These are phyloP conservation scores for Naganishia liquefaciens DNA, from an alignment of 1,284 basidiomycete species.

Conservation along the genomic window DNA sequence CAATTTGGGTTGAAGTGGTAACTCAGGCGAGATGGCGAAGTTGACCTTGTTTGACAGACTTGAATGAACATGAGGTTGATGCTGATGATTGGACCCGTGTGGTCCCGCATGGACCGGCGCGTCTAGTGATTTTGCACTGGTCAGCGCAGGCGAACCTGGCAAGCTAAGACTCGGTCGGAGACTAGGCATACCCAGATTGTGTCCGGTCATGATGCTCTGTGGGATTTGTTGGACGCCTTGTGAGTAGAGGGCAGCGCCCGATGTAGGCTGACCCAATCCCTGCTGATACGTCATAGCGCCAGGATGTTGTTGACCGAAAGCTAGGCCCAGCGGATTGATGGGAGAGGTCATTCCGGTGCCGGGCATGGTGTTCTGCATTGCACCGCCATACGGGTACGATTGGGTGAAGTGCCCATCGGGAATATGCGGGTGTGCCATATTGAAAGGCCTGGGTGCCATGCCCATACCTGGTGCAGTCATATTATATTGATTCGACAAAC, in stretches of 20 bases:
- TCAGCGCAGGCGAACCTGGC: conserved; percentile 21
- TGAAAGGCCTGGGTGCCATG: conserved; percentile 24
- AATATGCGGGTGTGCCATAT: conserved; percentile 4
- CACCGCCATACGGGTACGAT: not conserved
- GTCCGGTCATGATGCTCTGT: conserved; percentile 14
- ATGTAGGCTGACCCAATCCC: not conserved
- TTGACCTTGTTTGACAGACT: conserved; percentile 22
- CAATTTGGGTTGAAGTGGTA: conserved; percentile 14
- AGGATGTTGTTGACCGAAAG: conserved; percentile 18
- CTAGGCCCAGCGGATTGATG: conserved; percentile 11
- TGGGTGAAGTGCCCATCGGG: conserved; percentile 14
- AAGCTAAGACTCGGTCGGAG: conserved; percentile 23
- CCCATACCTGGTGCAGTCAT: conserved; percentile 22
- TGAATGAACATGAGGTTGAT: conserved; percentile 21
- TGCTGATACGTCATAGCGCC: conserved; percentile 8
- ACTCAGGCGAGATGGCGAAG: not conserved
- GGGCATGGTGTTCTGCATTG: conserved; percentile 3
- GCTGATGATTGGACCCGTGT: conserved; percentile 9
- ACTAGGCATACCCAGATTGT: conserved; percentile 25
- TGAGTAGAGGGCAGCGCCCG: not conserved
- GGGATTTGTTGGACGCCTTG: not conserved
- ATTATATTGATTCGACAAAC: conserved; percentile 11
- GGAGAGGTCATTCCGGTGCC: conserved; percentile 13
- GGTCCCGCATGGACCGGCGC: not conserved
- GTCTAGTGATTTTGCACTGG: conserved; percentile 25